Evolutionary conservation across 129 eudicot species (phyloP), one percentile per base, ranked within the genome.

Genomic region (Tanacetum coccineum): DNA sequence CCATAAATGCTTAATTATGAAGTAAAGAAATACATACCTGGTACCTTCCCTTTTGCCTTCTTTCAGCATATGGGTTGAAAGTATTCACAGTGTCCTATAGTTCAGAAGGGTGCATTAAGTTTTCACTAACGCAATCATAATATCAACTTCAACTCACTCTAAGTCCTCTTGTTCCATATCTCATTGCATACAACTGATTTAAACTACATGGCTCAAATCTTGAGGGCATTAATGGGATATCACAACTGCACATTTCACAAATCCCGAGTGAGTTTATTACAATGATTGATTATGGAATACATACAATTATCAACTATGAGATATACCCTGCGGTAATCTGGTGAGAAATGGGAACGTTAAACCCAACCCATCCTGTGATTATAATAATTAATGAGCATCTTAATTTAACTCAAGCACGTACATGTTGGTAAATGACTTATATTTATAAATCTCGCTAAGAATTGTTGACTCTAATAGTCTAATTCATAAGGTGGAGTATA

Each of bases 121-220:
- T 73, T 52, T 39, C 61, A 40, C 9, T 62, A n/a, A n/a, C n/a
- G n/a, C n/a, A n/a, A n/a, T n/a, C n/a, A n/a, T n/a, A n/a, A n/a
- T n/a, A n/a, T n/a, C n/a, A n/a, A n/a, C 50, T 61, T 32, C 32
- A 78, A 67, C 97, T 81, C 82, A 91, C 97, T 72, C 87, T 74
- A 76, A 91, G 97, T 48, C 96, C 97, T 60, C 97, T 93, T 1
- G 97, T 91, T 74, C 68, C 77, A 46, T 91, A 91, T 85, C 84
- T 85, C 97, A 91, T 91, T 42, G 97, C 96, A 65, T 87, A 91
- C 45, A 91, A 72, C 79, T 91, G 97, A 74, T 91, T 91, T 66
- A 91, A 67, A 57, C 97, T 96, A 68, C 97, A 91, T 20, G 97
- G 97, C 72, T 91, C 97, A 63, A 85, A 91, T 81, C 97, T 81